Evolutionary conservation across 2,329 filamentous ascomycete species (phyloP).

Genomic region (Coniochaeta ligniaria): DNA sequence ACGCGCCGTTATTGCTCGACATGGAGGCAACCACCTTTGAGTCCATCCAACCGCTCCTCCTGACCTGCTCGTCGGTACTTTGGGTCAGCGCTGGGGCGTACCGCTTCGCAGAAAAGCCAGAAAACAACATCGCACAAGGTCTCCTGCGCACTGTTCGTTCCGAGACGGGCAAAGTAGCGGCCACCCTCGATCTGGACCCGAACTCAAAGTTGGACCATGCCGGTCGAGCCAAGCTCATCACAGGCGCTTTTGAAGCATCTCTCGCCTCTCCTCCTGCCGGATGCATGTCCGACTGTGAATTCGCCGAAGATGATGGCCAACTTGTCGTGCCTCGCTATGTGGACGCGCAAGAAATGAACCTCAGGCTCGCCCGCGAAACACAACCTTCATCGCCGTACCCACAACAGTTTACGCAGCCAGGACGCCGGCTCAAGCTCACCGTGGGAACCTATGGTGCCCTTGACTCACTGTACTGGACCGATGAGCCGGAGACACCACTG

Average conservation of each 20-base stretch:
- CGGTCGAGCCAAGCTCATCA: conserved; percentile 11
- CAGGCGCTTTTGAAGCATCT: conserved; percentile 11
- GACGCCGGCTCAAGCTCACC: neutral
- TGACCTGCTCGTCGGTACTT: neutral
- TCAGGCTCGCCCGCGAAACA: conserved; percentile 14
- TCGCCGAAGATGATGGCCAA: conserved; percentile 15
- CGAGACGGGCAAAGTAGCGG: neutral
- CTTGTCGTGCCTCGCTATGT: conserved; percentile 18
- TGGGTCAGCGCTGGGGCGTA: neutral
- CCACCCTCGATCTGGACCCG: conserved; percentile 3
- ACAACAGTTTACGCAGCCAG: neutral
- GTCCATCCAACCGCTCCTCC: neutral
- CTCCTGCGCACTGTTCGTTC: neutral
- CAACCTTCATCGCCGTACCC: conserved; percentile 11
- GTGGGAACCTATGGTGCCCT: neutral
- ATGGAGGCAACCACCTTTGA: neutral
- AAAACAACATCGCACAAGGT: neutral
- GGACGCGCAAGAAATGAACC: conserved; percentile 14
- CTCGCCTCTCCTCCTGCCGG: neutral
- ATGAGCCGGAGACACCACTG: neutral
- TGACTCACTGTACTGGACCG: neutral
- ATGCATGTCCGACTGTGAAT: conserved; percentile 17
- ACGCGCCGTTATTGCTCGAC: neutral
- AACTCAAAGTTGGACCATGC: neutral
- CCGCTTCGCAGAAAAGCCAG: neutral